Evolutionary conservation across 805 yeast genomes (phyloP).

Genomic region (Suhomyces vadensis): DNA sequence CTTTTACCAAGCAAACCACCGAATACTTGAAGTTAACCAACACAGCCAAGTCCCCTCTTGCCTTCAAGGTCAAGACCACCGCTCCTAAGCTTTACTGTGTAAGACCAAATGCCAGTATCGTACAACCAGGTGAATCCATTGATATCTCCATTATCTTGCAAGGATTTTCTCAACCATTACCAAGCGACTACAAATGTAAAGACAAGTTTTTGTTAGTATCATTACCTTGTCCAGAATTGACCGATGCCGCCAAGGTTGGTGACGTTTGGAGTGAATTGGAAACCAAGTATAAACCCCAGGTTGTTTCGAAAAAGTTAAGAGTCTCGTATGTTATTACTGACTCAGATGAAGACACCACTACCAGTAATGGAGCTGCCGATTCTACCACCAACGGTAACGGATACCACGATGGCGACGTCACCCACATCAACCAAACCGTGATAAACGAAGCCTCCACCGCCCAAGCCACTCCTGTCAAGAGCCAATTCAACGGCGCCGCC

Average conservation of each 20-base stretch:
- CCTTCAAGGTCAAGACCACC: constrained; percentile 96
- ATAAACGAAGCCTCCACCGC: constrained; percentile 13
- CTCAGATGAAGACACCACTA: constrained; percentile 17
- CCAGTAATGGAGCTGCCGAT: constrained; percentile 11
- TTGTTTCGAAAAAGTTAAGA: constrained; percentile 64
- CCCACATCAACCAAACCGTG: constrained; percentile 12
- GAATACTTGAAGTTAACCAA: constrained; percentile 58
- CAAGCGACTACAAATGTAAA: constrained; percentile 72
- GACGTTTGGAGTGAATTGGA: constrained; percentile 78
- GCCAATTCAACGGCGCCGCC: constrained; percentile 10
- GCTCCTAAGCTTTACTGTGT: constrained; percentile 96
- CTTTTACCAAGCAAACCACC: constrained; percentile 71
- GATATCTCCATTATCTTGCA: constrained; percentile 83
- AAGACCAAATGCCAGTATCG: constrained; percentile 86
- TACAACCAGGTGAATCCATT: constrained; percentile 70
- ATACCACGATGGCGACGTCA: constrained; percentile 16
- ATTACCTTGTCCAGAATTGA: constrained; percentile 68
- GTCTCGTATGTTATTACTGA: constrained; percentile 52
- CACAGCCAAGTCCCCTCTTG: constrained; percentile 58
- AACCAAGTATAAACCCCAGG: constrained; percentile 52
- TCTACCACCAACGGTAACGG: constrained; percentile 12
- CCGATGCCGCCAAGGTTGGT: constrained; percentile 57
- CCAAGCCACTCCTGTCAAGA: constrained; percentile 15
- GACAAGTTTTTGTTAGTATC: constrained; percentile 92
- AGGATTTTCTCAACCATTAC: constrained; percentile 76